Conservation (phyloP, 75 land plant genomes). For the Gnetum montanum region DNA sequence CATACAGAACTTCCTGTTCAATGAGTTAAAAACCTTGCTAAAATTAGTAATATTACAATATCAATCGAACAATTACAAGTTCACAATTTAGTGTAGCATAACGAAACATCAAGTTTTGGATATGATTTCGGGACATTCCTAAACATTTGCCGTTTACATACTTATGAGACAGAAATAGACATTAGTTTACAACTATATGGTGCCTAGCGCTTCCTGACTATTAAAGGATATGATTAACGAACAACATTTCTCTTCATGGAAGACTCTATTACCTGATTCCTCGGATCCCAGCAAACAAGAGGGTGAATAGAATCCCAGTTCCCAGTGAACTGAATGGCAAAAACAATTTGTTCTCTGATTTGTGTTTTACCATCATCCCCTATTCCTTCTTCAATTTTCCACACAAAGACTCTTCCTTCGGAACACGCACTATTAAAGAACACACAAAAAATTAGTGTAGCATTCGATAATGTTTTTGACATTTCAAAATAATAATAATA, state of each 20-base stretch:
- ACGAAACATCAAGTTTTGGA: not conserved
- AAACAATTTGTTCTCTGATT: constrained; percentile 60
- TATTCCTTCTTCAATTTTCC: constrained; percentile 83
- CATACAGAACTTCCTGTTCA: constrained; percentile 76
- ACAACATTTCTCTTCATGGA: not conserved
- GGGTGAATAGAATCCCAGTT: constrained; percentile 66
- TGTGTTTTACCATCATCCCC: constrained; percentile 67
- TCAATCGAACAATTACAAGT: not conserved
- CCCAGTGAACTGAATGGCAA: constrained; percentile 65
- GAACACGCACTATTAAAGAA: constrained; percentile 51
- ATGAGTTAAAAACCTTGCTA: not conserved
- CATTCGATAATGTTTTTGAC: not conserved
- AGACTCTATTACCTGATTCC: constrained; percentile 70
- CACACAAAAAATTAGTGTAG: not conserved
- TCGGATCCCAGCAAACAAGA: constrained; percentile 79
- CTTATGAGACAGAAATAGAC: not conserved
- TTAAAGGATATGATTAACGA: not conserved
- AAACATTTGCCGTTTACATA: not conserved
- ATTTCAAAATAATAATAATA: constrained; percentile 1
- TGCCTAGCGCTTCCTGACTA: no score
- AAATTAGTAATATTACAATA: not conserved
- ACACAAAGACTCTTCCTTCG: constrained; percentile 71
- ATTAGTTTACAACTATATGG: no score
- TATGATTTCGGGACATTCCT: not conserved
- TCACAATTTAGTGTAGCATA: not conserved